A percentile compares a stretch with the other conserved stretches of the same genome.
phyloP scores from a whole-genome alignment of 2,329 filamentous ascomycete genomes.

The Cladosporium colombiae region DNA sequence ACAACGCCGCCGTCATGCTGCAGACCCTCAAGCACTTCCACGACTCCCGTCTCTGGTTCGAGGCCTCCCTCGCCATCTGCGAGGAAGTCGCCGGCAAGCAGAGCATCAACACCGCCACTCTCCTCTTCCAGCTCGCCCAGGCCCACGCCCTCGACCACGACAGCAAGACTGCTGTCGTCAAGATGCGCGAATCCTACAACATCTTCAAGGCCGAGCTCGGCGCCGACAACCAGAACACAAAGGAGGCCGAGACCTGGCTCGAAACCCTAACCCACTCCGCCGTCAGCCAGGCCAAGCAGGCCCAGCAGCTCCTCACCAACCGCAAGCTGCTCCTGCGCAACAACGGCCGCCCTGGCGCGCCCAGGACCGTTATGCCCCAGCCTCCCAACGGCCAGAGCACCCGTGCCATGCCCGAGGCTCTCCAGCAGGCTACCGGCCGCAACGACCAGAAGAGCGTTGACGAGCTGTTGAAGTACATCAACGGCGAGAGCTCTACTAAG shows the following conservation, averaged over 20 bases:
- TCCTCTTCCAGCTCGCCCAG: constrained; percentile 96
- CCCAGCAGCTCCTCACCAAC: constrained; percentile 62
- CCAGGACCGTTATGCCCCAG: constrained; percentile 54
- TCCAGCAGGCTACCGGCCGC: constrained; percentile 16
- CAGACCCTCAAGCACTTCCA: constrained; percentile 93
- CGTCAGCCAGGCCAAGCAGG: constrained; percentile 89
- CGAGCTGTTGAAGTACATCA: constrained; percentile 91
- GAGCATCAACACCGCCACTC: constrained; percentile 89
- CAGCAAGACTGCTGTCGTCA: constrained; percentile 83
- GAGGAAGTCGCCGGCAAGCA: constrained; percentile 86
- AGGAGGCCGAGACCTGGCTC: constrained; percentile 95
- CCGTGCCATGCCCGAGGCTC: constrained; percentile 12
- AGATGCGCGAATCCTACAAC: constrained; percentile 95
- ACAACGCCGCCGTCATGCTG: constrained; percentile 98
- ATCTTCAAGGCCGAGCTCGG: constrained; percentile 90
- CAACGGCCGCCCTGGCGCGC: constrained; percentile 46
- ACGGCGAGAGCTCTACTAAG: constrained; percentile 59
- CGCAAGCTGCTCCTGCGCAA: constrained; percentile 29
- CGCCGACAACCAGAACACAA: constrained; percentile 91
- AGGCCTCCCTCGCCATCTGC: constrained; percentile 84
- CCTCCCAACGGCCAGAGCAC: constrained; percentile 46
- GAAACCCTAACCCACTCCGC: constrained; percentile 95
- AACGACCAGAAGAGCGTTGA: constrained; percentile 75
- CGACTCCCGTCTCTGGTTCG: constrained; percentile 95
- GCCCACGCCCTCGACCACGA: constrained; percentile 94